A percentile compares a stretch with the other conserved stretches of the same genome.
Conservation (phyloP, 2,329 filamentous ascomycete genomes). For the Verticillium dahliae region DNA sequence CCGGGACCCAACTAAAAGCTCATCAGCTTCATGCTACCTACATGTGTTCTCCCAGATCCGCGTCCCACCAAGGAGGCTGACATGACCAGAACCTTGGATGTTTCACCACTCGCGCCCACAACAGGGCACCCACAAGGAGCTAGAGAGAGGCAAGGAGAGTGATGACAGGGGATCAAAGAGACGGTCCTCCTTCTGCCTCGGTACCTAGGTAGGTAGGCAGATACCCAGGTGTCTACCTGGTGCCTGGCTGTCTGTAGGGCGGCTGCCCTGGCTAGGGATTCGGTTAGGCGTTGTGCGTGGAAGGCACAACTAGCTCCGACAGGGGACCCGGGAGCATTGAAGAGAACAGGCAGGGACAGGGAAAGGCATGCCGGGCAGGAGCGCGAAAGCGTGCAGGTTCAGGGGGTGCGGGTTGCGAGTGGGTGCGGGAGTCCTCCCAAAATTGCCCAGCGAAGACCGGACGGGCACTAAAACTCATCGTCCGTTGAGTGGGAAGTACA, state of each 20-base stretch:
- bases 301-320: background rate
- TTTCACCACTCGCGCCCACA: background rate
- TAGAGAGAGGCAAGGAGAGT: background rate
- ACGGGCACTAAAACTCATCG: slow-evolving; percentile 5
- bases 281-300: background rate
- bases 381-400: background rate
- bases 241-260: too few relatives aligned
- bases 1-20: too few relatives aligned
- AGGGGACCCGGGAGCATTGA: background rate
- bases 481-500: background rate
- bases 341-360: background rate
- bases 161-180: background rate
- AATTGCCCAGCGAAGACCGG: slow-evolving; percentile 2
- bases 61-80: background rate
- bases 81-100: background rate
- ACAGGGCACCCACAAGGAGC: background rate
- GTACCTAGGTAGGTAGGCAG: too few relatives aligned
- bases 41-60: background rate
- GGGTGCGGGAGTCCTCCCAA: slow-evolving; percentile 1
- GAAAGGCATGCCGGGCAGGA: background rate
- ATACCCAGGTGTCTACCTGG: too few relatives aligned
- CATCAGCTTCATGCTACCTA: background rate
- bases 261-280: too few relatives aligned
- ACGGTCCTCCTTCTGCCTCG: too few relatives aligned
- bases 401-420: background rate